Evolutionary conservation across 345 rosid species (phyloP), one percentile per base, ranked within the genome.

Genomic region (Turritis glabra): DNA sequence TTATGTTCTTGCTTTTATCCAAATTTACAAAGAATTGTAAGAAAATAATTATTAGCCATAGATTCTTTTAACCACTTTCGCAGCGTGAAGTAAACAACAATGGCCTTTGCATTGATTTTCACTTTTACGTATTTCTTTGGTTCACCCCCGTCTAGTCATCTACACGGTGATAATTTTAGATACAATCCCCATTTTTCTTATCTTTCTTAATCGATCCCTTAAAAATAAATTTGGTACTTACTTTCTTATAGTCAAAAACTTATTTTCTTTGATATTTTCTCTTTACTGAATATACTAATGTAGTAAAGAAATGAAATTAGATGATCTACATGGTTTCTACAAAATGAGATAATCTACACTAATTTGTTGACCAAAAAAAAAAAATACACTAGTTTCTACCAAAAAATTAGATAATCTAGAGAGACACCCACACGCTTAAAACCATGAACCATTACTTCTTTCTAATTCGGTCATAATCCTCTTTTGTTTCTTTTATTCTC

Each of bases 351-450:
- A 29, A 62, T 6, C 1, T 30, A 1, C 33, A 30, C 1, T 5
- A 30, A 13, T 2, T 35, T 11, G 13, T 35, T n/a, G n/a, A 35
- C 40, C 40, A 35, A 35, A 10, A 35, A 10, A 14, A n/a, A n/a
- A n/a, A n/a, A n/a, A 7, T 30, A 1, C 33, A 30, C 1, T 5
- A 30, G 40, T 2, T 35, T 11, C 40, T 35, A 35, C 40, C 40
- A 35, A 35, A 10, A 35, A 10, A 14, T 40, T 40, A 40, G 46
- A 40, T 40, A 35, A 50, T 22, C 3, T 30, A 60, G 56, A 50
- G 52, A 68, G 74, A 68, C 29, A 75, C 22, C 69, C 69, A 75
- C 79, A 75, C 74, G 79, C 38, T 75, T 59, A 75, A 53, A 23
- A 40, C 33, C 9, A 40, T 15, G 17, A 67, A 48, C 18, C 64